These are phyloP conservation scores for Hsuehochloa calcarea DNA, from an alignment of 176 grass and related monocot species.

Conservation along the genomic window DNA sequence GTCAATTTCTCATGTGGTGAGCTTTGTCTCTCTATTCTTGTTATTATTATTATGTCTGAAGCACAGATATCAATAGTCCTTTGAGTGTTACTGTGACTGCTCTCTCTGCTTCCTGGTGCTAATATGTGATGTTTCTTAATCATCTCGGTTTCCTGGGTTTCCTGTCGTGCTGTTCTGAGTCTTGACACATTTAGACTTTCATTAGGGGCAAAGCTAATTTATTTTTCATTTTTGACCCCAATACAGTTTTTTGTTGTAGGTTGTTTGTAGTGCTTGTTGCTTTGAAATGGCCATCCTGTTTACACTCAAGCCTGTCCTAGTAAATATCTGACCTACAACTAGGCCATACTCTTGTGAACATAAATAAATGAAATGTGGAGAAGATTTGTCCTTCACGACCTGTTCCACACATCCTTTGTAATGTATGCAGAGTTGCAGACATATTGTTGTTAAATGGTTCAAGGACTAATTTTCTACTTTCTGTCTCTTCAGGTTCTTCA, in stretches of 20 bases:
- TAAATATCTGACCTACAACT: not conserved
- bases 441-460: slow-evolving; percentile 13
- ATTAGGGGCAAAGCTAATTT: not conserved
- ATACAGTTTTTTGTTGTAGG: slow-evolving; percentile 1
- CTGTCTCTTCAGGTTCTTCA: slow-evolving; percentile 53
- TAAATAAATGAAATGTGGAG: not conserved
- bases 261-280: slow-evolving; percentile 9
- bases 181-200: not conserved
- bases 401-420: not conserved
- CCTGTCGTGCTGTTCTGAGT: not conserved
- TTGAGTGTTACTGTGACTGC: not conserved
- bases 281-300: slow-evolving; percentile 26
- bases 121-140: slow-evolving; percentile 5
- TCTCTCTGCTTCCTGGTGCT: not conserved
- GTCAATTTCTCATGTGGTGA: not conserved
- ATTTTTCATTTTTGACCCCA: not conserved
- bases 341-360: not conserved
- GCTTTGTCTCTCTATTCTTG: not conserved
- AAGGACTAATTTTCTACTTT: slow-evolving; percentile 27
- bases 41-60: slow-evolving; percentile 15
- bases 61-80: not conserved
- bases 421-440: not conserved
- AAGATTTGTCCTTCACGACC: not conserved
- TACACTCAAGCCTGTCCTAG: not conserved
- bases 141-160: not conserved